Evolutionary conservation across 1,284 basidiomycete genomes (phyloP).

Genomic region (Malassezia dermatis): DNA sequence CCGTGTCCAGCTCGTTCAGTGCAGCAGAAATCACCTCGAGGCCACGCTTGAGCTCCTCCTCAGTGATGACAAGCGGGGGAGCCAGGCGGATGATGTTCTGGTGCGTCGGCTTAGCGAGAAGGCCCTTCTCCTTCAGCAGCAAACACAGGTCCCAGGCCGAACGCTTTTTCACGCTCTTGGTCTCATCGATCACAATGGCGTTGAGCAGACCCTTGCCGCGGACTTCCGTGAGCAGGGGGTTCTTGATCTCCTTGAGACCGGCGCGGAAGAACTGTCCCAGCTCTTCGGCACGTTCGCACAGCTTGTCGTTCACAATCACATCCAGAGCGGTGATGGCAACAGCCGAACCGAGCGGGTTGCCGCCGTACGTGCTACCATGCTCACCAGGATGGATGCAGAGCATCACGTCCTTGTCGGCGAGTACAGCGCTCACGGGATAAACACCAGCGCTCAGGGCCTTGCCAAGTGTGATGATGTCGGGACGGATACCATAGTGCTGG

Average conservation of each 20-base stretch:
- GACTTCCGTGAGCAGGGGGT: conserved; percentile 60
- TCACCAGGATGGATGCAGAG: conserved; percentile 91
- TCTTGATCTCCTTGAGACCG: conserved; percentile 34
- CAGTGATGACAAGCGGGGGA: conserved; percentile 82
- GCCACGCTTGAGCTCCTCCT: conserved; percentile 67
- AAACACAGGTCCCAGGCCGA: conserved; percentile 94
- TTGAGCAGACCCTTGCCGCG: conserved; percentile 82
- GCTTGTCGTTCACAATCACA: conserved; percentile 74
- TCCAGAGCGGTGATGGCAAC: conserved; percentile 82
- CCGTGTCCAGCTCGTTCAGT: conserved; percentile 64
- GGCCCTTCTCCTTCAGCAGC: conserved; percentile 75
- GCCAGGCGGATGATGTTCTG: conserved; percentile 93
- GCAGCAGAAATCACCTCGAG: conserved; percentile 67
- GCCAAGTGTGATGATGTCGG: conserved; percentile 85
- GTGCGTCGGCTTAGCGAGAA: conserved; percentile 92
- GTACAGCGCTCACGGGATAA: conserved; percentile 89
- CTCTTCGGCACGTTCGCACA: conserved; percentile 64
- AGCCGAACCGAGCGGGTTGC: conserved; percentile 89
- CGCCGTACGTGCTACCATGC: conserved; percentile 74
- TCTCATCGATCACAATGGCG: conserved; percentile 85
- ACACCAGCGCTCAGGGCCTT: conserved; percentile 94
- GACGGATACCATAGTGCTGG: conserved; percentile 69
- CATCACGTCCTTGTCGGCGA: conserved; percentile 83
- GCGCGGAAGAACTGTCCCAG: conserved; percentile 67
- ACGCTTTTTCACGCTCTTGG: conserved; percentile 61